Evolutionary conservation across 441 rosid species (phyloP).

Genomic region (Dalechampia spathulata): DNA sequence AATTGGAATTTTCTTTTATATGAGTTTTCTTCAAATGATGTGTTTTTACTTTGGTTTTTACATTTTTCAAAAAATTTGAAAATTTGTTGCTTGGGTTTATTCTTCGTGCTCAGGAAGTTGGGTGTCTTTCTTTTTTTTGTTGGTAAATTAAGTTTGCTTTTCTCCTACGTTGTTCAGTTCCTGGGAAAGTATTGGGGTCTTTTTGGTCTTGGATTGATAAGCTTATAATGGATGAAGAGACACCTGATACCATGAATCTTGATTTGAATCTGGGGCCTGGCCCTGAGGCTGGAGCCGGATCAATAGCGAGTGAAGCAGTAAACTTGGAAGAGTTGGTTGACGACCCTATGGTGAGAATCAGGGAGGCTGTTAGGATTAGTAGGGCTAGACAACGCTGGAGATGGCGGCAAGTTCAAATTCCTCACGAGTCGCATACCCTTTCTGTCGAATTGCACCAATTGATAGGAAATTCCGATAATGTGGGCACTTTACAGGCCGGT

Average conservation of each 20-base stretch:
- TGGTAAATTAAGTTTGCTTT: too few relatives aligned
- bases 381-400: constrained; percentile 47
- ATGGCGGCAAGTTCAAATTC: constrained; percentile 47
- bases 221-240: constrained; percentile 58
- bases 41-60: constrained; percentile 9
- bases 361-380: constrained; percentile 48
- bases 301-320: constrained; percentile 35
- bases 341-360: constrained; percentile 41
- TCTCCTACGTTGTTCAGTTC: constrained; percentile 11
- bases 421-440: constrained; percentile 38
- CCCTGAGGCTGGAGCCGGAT: constrained; percentile 56
- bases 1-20: constrained; percentile 7
- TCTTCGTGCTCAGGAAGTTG: constrained; percentile 6
- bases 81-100: constrained; percentile 15
- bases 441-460: constrained; percentile 55
- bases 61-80: constrained; percentile 12
- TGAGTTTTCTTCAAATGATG: constrained; percentile 7
- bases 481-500: constrained; percentile 61
- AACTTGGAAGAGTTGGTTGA: constrained; percentile 58
- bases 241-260: constrained; percentile 82
- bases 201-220: constrained; percentile 13
- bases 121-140: too few relatives aligned
- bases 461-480: constrained; percentile 44
- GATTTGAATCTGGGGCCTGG: constrained; percentile 90
- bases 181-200: constrained; percentile 15